Percentiles rank a stretch among this genome's conserved stretches.
Evolutionary conservation across 768 basidiomycete genomes (phyloP).

Genomic region (Russula virescens): DNA sequence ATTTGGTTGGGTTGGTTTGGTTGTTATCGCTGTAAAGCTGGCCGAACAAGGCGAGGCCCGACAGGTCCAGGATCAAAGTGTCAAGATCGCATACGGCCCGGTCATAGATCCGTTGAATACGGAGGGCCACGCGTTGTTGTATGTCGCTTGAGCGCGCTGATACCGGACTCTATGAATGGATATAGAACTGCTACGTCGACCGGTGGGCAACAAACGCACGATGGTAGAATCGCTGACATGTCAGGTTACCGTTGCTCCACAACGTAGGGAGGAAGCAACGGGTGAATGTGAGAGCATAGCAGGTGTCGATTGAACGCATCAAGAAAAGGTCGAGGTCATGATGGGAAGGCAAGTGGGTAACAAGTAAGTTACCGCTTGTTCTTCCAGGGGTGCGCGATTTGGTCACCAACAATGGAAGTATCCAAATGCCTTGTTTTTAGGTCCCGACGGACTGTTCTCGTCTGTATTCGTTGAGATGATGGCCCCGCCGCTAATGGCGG

Average conservation of each 20-base stretch:
- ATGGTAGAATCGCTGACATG: neutral
- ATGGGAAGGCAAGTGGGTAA: neutral
- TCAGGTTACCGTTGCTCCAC: neutral
- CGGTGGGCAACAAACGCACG: neutral
- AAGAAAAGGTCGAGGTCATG: no score
- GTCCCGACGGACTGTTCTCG: no score
- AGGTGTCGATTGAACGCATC: no score
- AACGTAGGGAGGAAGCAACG: neutral
- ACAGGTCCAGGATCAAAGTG: neutral
- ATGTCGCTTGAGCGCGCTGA: constrained; percentile 7
- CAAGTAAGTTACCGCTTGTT: neutral
- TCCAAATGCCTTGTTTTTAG: no score
- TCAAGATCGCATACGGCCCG: neutral
- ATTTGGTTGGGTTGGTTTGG: neutral
- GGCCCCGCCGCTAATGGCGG: no score
- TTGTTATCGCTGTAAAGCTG: neutral
- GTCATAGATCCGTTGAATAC: constrained; percentile 7
- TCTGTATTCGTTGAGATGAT: no score
- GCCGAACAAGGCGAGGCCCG: neutral
- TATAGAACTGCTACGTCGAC: neutral
- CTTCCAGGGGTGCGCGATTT: neutral
- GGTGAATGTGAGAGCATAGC: neutral
- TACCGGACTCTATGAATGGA: neutral
- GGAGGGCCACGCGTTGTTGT: constrained; percentile 1
- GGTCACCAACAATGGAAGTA: neutral